phyloP scores from a whole-genome alignment of 2,329 filamentous ascomycete species.

The Aspergillus quadricinctus region DNA sequence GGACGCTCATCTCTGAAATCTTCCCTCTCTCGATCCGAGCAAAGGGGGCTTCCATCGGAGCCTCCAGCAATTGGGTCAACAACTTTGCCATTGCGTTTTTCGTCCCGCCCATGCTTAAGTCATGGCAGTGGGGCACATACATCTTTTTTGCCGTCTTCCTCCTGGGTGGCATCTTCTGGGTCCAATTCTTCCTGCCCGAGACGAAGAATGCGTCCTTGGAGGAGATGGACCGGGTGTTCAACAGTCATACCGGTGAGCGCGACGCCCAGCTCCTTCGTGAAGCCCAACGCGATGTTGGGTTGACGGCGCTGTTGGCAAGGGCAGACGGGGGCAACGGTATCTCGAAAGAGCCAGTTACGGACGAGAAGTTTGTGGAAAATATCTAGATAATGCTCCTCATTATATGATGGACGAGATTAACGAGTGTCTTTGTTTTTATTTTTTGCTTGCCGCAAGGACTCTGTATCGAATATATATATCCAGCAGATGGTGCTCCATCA shows the following conservation, averaged over 20 bases:
- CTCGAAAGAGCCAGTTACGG: not conserved
- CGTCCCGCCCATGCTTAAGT: constrained; percentile 22
- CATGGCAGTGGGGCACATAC: constrained; percentile 25
- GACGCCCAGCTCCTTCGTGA: constrained; percentile 22
- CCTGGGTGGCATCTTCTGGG: constrained; percentile 20
- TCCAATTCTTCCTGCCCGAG: constrained; percentile 44
- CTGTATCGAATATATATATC: not conserved
- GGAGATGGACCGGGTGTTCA: constrained; percentile 46
- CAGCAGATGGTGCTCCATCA: not conserved
- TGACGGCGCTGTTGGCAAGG: constrained; percentile 18
- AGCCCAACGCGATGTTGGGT: constrained; percentile 21
- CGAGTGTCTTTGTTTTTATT: not conserved
- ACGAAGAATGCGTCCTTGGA: constrained; percentile 56
- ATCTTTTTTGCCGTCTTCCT: constrained; percentile 29
- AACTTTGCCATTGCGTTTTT: constrained; percentile 29
- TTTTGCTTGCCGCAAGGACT: not conserved
- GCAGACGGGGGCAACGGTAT: not conserved
- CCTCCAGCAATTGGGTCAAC: constrained; percentile 29
- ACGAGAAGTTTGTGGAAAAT: constrained; percentile 5
- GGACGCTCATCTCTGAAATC: constrained; percentile 26
- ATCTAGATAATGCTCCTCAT: not conserved
- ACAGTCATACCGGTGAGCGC: constrained; percentile 23
- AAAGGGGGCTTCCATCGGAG: constrained; percentile 26
- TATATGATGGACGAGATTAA: not conserved
- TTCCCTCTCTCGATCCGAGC: constrained; percentile 27